Base-by-base conservation (phyloP, 192 early-diverging fungal species). In the Hyaloraphidium curvatum region DNA sequence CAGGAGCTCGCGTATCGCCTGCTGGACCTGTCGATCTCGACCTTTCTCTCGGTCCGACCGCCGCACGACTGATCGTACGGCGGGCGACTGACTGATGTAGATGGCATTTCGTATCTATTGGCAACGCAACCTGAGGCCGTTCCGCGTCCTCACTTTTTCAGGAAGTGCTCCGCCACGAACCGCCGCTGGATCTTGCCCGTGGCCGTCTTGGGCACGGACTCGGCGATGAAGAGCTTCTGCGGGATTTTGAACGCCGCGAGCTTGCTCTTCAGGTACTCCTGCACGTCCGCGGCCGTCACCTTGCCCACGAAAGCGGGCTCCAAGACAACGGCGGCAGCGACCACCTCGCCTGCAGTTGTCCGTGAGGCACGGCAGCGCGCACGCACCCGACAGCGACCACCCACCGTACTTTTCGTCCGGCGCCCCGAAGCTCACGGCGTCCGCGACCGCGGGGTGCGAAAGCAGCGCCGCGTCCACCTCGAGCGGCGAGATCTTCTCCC, bases 401-500 rank as follows among this genome's bases (percentile, higher is more conserved):
- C n/a, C 83, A 30, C 84, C 84, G 53, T 84, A 85, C 62, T 82
- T 77, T n/a, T 77, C 65, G 63, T 80, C 75, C 0, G 69, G 59
- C 3, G 86, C 83, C n/a, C 64, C 79, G 68, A 86, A 89, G 37
- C 72, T 73, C 17, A 82, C 77, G 1, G 81, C 86, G 56, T 89
- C 84, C 19, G 69, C 68, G 5, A 87, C 71, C 39, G 67, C 71
- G 13, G 75, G 80, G 35, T 81, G 79, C 51, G 69, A 67, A 25
- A 85, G 68, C 43, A 89, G 64, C 31, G 75, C 70, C 57, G 43
- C 43, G 25, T 48, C 43, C 1, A 91, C 67, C 62, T 91, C 87
- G 16, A 87, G 58, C 1, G 87, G 87, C n/a, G 81, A 86, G 54
- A 91, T 87, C 65, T 84, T 91, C 62, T 88, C 87, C 23, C 87